Conservation (phyloP, 192 early-diverging fungal species). For the Lobosporangium transversale region DNA sequence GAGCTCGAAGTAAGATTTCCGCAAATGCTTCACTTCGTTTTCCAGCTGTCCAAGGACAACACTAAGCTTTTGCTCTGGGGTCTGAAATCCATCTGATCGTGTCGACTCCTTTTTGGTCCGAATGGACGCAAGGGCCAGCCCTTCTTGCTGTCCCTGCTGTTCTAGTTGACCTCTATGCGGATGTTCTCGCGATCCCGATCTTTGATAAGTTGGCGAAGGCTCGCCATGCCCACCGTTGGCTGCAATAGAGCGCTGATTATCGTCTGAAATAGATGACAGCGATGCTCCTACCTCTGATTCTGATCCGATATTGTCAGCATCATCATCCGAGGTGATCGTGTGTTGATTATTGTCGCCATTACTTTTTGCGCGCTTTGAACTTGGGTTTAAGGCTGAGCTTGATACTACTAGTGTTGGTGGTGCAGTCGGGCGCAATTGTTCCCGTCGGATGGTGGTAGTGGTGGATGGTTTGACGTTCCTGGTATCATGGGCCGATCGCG, state of each 20-base stretch:
- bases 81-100: neutral
- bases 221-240: too few species aligned
- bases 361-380: too few species aligned
- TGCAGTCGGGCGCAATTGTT: too few species aligned
- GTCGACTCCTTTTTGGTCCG: neutral
- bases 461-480: too few species aligned
- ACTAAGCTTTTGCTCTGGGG: slow-evolving; percentile 22
- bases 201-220: too few species aligned
- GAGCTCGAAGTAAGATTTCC: slow-evolving; percentile 23
- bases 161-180: neutral
- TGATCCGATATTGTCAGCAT: neutral
- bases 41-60: slow-evolving; percentile 16
- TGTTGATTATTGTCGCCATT: neutral
- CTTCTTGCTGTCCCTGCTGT: neutral
- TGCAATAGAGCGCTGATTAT: too few species aligned
- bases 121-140: neutral
- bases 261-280: neutral
- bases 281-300: slow-evolving; percentile 13
- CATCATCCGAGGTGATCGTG: neutral
- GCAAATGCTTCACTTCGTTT: slow-evolving; percentile 21
- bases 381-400: too few species aligned
- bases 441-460: too few species aligned
- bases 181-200: neutral
- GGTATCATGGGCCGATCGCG: too few species aligned
- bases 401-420: too few species aligned